Conservation (phyloP, 2,329 filamentous ascomycete genomes). For the Onygenales sp. region DNA sequence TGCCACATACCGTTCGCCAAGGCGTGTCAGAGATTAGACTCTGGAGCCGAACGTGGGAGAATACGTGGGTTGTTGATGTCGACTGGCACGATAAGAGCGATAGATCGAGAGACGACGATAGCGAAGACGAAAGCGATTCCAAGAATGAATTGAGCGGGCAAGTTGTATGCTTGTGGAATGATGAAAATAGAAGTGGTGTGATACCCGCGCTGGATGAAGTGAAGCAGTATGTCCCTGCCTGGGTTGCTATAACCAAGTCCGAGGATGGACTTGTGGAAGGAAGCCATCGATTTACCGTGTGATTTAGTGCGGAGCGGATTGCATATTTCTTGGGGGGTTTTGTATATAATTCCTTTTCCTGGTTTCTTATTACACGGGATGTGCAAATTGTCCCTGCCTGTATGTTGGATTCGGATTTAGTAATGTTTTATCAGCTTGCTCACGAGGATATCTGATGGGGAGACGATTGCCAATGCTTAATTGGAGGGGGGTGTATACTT, state of each 20-base stretch:
- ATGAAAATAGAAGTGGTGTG: slow-evolving; percentile 59
- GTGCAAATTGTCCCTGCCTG: too few relatives aligned
- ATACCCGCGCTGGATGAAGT: slow-evolving; percentile 83
- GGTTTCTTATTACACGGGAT: too few relatives aligned
- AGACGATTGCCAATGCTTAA: too few relatives aligned
- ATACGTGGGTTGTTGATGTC: slow-evolving; percentile 66
- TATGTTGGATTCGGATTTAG: too few relatives aligned
- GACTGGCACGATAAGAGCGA: slow-evolving; percentile 44
- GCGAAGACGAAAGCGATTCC: slow-evolving; percentile 20
- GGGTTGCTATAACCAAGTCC: slow-evolving; percentile 69
- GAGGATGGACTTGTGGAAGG: slow-evolving; percentile 74
- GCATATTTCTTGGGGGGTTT: background rate
- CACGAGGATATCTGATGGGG: too few relatives aligned
- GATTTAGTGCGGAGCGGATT: slow-evolving; percentile 7
- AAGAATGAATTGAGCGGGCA: slow-evolving; percentile 48
- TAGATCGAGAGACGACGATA: background rate
- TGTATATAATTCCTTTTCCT: background rate
- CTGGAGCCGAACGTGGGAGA: slow-evolving; percentile 73
- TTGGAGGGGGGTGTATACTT: too few relatives aligned
- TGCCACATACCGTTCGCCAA: slow-evolving; percentile 52
- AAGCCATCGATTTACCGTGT: slow-evolving; percentile 57
- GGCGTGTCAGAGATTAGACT: slow-evolving; percentile 63
- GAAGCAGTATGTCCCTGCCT: slow-evolving; percentile 63
- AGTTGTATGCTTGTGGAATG: slow-evolving; percentile 77
- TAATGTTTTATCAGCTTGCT: too few relatives aligned